phyloP scores from a whole-genome alignment of 345 rosid species.

The Eutrema yunnanense region DNA sequence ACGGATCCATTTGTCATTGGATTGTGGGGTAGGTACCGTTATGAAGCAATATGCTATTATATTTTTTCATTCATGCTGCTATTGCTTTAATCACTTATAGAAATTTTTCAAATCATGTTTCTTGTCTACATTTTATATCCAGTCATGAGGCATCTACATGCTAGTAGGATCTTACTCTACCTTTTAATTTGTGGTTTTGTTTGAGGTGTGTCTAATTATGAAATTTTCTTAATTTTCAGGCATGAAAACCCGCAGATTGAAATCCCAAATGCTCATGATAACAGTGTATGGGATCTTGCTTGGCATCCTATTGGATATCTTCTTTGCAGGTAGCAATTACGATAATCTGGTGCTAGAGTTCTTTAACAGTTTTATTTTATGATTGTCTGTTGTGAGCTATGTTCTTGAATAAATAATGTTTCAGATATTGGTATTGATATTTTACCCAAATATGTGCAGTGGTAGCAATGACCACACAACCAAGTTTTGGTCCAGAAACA shows the following conservation, averaged over 20 bases:
- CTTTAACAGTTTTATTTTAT: not conserved
- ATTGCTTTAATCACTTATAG: not conserved
- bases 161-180: constrained; percentile 3
- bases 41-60: not conserved
- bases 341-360: not conserved
- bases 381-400: not conserved
- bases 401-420: not conserved
- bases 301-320: constrained; percentile 99
- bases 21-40: constrained; percentile 63
- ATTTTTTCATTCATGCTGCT: not conserved
- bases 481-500: constrained; percentile 97
- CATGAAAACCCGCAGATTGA: constrained; percentile 96
- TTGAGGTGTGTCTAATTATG: constrained; percentile 10
- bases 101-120: not conserved
- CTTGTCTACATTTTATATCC: not conserved
- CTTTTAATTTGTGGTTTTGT: not conserved
- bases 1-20: constrained; percentile 96
- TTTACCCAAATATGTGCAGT: constrained; percentile 46
- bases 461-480: constrained; percentile 96
- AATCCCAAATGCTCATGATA: constrained; percentile 78
- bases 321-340: constrained; percentile 73
- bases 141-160: not conserved
- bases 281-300: constrained; percentile 92
- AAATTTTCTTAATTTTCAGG: constrained; percentile 40
- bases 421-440: constrained; percentile 12